Evolutionary conservation across 2,329 filamentous ascomycete genomes (phyloP).

Genomic region (Graphilbum sp.): DNA sequence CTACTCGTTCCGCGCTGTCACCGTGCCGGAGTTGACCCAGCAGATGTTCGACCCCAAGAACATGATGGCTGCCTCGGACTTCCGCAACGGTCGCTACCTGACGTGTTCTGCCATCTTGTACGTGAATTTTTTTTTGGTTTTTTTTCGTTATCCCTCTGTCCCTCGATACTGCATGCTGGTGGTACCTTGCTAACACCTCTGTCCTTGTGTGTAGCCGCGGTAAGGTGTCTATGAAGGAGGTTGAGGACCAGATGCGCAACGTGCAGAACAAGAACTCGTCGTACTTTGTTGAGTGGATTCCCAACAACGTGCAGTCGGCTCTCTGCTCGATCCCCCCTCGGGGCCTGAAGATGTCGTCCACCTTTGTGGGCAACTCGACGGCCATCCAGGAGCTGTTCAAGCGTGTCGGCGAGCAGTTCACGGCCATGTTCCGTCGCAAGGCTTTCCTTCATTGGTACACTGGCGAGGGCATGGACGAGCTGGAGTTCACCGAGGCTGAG

Average conservation of each 20-base stretch:
- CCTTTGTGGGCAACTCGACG: slow-evolving; percentile 98
- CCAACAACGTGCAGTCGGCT: slow-evolving; percentile 99
- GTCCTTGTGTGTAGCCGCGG: too few species aligned
- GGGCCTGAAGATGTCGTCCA: slow-evolving; percentile 97
- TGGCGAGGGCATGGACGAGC: slow-evolving; percentile 99
- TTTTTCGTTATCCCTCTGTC: slow-evolving; percentile 2
- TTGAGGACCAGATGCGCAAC: slow-evolving; percentile 99
- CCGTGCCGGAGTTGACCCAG: slow-evolving; percentile 95
- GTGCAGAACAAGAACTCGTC: slow-evolving; percentile 99
- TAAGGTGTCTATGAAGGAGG: slow-evolving; percentile 99
- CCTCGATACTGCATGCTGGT: too few species aligned
- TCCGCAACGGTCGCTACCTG: slow-evolving; percentile 98
- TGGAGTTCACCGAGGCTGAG: slow-evolving; percentile 99
- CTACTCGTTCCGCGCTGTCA: slow-evolving; percentile 92
- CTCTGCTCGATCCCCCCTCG: slow-evolving; percentile 97
- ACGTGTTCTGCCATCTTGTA: slow-evolving; percentile 98
- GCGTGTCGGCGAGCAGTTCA: slow-evolving; percentile 99
- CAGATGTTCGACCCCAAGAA: slow-evolving; percentile 99
- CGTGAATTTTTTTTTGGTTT: slow-evolving; percentile 20
- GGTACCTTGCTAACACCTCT: too few species aligned
- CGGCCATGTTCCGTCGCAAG: slow-evolving; percentile 99
- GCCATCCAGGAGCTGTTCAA: slow-evolving; percentile 99
- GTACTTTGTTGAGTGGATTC: slow-evolving; percentile 99
- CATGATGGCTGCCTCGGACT: slow-evolving; percentile 99
- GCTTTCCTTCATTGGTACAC: slow-evolving; percentile 99